Evolutionary conservation across 257 asterid species (phyloP), one percentile per base, ranked within the genome.

Genomic region (Vinca minor): DNA sequence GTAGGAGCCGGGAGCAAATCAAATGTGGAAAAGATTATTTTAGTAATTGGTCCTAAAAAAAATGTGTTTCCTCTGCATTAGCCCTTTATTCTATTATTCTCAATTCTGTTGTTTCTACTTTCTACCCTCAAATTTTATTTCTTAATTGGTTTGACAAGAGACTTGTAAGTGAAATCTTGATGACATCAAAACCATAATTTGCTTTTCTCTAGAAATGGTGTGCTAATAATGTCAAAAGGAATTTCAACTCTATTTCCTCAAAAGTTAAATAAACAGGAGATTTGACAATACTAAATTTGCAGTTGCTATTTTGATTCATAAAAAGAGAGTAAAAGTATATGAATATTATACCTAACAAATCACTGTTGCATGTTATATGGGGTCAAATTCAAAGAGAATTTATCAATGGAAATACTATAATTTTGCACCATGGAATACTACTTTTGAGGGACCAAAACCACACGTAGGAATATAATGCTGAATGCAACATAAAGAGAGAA

Each of bases 71-170:
- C 2, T 28, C 21, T 14, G 2, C 9, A 31, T 10, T 34, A 32
- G 1, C 12, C 6, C 57, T 63, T 63, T 32, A 47, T 63, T 52
- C 58, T 20, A 14, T 35, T 36, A 50, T 36, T 52, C 63, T 53
- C 21, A 17, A 10, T 18, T n/a, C 1, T 25, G 38, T 8, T 0
- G 12, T 50, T 50, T 25, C 13, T 23, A 2, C 3, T n/a, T n/a
- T n/a, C n/a, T n/a, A n/a, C n/a, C n/a, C n/a, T n/a, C n/a, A n/a
- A n/a, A n/a, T n/a, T n/a, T n/a, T n/a, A n/a, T n/a, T 39, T 9
- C 35, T 54, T 38, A 7, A 28, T 41, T 41, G 17, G 4, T 3
- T 53, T 26, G 36, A 26, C 25, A 52, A 3, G 21, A 1, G 12
- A 8, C 28, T 26, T 20, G 4, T 26, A 53, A 34, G 23, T 32